Base-by-base conservation (phyloP, 768 basidiomycete species). In the Pisolithus marmoratus region DNA sequence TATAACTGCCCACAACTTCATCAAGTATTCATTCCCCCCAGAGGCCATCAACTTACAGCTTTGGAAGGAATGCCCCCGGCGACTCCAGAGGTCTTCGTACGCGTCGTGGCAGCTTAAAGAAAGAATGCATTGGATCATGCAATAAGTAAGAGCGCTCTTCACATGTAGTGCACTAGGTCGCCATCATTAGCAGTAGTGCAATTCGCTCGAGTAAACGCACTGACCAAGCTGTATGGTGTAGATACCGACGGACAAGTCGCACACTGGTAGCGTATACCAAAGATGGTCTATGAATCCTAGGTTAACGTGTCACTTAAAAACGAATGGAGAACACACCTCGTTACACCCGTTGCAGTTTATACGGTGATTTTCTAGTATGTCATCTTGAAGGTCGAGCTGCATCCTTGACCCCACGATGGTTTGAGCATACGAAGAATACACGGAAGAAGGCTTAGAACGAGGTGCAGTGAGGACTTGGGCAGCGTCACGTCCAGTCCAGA, bases 181-280 rank as follows among this genome's bases (percentile, higher is more conserved):
- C 11, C 44, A 2, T 24, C 49, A 56, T 50, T 46, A n/a, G 38
- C 24, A 46, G 3, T 6, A 11, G 17, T 3, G 9, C 4, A 29
- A 8, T 20, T 17, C 12, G 17, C 5, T 17, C 22, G 26, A 29
- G 26, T 14, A 3, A 1, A 6, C 6, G 14, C 46, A 55, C 67
- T 19, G 19, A 95, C 94, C 61, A 96, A 69, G 64, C 79, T 94
- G 66, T 81, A 94, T 9, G 81, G 66, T 19, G 70, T 71, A 0
- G 90, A 84, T 37, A 73, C 73, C 4, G 93, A 93, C 0, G 90
- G 81, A 60, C 94, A 97, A 54, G 85, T 87, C 14, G 87, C 90
- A 63, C 94, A 97, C 63, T 96, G 94, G 65, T 87, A 97, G 40
- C 94, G 76, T 43, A 79, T 71, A 5, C 94, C 93, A 48, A 82